Evolutionary conservation across 75 land plant genomes (phyloP), one percentile per base, ranked within the genome.

Genomic region (Picea sitchensis): DNA sequence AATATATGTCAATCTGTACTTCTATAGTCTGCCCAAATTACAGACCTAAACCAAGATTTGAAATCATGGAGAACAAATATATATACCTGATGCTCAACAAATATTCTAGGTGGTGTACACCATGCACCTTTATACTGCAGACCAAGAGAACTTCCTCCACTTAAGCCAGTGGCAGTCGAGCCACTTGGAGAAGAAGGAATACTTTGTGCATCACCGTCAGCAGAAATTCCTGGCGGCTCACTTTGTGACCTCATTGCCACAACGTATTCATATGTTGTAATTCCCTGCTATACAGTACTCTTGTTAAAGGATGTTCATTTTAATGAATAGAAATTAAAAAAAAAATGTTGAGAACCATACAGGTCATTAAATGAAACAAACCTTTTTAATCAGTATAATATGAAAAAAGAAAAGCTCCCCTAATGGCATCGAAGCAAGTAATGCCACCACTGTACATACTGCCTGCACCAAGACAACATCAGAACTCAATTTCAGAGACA

Each of bases 241-340:
- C 87, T 91, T 80, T 89, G 90, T 26, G 96, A 85, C 75, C 99
- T 89, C 94, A 96, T 94, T 13, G 99, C 96, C 36, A 96, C 93
- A 21, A 96, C 96, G 87, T 94, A 96, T 77, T 94, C 99, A 84
- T 96, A 96, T n/a, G 99, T 94, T 44, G 99, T 90, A 41, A 96
- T 96, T 57, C 99, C 98, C 99, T 96, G 64, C 82, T 12, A 69
- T 13, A 57, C 72, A 62, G n/a, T 18, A 57, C 59, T 14, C 58
- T 41, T 12, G 67, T 56, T 38, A 74, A 77, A 34, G 17, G 41
- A 68, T 32, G 13, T 57, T 5, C 0, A 56, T 15, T 31, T 13
- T 71, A 47, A 59, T 18, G 20, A 3, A 56, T n/a, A 51, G 56
- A 5, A 9, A 3, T 71, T n/a, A 1, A 71, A 44, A 44, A 41